These are phyloP conservation scores for Cryphonectria naterciae DNA, from an alignment of 2,329 filamentous ascomycete genomes.

Conservation along the genomic window DNA sequence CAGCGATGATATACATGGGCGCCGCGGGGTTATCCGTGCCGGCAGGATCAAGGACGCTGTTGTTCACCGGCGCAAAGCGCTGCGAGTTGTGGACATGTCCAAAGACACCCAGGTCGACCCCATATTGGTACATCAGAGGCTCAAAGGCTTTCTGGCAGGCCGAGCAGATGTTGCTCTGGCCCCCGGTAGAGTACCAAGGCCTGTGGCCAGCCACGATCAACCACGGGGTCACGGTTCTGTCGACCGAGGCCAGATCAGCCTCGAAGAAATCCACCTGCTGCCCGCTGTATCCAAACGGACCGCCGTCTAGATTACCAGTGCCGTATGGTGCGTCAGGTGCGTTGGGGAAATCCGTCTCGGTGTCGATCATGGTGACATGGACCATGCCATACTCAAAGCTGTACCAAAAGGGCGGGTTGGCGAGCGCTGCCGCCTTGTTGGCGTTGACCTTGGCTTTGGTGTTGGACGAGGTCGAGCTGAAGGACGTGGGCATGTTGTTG, in stretches of 20 bases:
- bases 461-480: conserved; percentile 52
- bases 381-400: conserved; percentile 63
- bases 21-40: conserved; percentile 44
- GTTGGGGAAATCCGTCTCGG: conserved; percentile 58
- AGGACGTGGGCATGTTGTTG: conserved; percentile 54
- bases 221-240: conserved; percentile 60
- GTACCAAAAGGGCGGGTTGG: conserved; percentile 62
- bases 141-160: conserved; percentile 59
- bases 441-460: conserved; percentile 47
- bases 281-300: conserved; percentile 51
- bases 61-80: conserved; percentile 50
- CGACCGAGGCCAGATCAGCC: conserved; percentile 59
- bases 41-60: conserved; percentile 41
- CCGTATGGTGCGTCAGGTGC: conserved; percentile 51
- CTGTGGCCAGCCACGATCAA: conserved; percentile 49
- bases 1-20: conserved; percentile 60
- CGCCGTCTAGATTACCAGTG: conserved; percentile 47
- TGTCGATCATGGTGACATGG: conserved; percentile 59
- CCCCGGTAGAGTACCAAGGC: conserved; percentile 51
- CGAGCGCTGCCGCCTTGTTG: conserved; percentile 47
- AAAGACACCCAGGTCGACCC: conserved; percentile 60
- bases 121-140: conserved; percentile 56
- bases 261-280: conserved; percentile 60
- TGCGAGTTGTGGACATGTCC: conserved; percentile 64
- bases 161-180: conserved; percentile 40